Evolutionary conservation across 2,329 filamentous ascomycete genomes (phyloP).

Genomic region (Cytospora leucostoma): DNA sequence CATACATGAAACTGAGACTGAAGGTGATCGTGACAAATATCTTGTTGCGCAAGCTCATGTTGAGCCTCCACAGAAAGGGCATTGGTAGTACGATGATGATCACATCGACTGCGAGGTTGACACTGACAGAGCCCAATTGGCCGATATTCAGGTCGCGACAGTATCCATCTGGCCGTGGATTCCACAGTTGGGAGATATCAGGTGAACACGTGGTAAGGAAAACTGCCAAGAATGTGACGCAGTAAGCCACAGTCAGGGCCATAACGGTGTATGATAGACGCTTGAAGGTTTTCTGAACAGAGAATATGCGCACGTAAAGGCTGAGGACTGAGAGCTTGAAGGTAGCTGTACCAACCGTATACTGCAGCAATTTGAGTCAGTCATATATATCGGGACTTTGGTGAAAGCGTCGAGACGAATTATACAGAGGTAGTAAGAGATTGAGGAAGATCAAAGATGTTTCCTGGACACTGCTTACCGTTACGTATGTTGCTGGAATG

Average conservation of each 20-base stretch:
- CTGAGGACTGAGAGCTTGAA: not conserved
- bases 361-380: not conserved
- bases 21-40: not conserved
- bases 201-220: constrained; percentile 4
- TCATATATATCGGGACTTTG: no score
- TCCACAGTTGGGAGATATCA: constrained; percentile 8
- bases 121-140: constrained; percentile 3
- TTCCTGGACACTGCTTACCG: not conserved
- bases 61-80: constrained; percentile 6
- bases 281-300: not conserved
- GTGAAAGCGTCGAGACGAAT: no score
- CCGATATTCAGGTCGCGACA: constrained; percentile 8
- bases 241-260: not conserved
- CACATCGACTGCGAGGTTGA: constrained; percentile 4
- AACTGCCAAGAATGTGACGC: not conserved
- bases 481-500: not conserved
- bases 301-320: constrained; percentile 2
- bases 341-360: constrained; percentile 1
- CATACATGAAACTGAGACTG: constrained; percentile 6
- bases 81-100: constrained; percentile 9
- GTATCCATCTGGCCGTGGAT: not conserved
- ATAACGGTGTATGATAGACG: not conserved
- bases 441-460: no score
- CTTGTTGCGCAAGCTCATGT: constrained; percentile 7
- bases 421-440: no score